These are phyloP conservation scores for Tricholoma bakamatsutake DNA, from an alignment of 768 basidiomycete genomes.

Conservation along the genomic window DNA sequence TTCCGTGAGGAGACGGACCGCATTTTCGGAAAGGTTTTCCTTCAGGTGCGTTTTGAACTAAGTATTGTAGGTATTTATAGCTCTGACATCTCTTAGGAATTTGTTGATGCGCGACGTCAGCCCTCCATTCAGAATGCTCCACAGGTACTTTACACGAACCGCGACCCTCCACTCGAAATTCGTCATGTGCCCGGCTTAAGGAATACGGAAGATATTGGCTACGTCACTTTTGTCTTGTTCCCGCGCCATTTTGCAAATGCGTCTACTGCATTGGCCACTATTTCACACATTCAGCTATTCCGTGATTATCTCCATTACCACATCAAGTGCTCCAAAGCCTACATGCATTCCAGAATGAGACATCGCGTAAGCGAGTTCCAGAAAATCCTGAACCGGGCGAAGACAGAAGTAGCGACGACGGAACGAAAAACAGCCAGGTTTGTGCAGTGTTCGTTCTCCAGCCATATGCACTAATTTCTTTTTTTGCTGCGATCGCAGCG, in stretches of 20 bases:
- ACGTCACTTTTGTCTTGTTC: slow-evolving; percentile 97
- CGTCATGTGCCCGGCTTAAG: slow-evolving; percentile 78
- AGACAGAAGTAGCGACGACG: slow-evolving; percentile 76
- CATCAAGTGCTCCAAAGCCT: slow-evolving; percentile 97
- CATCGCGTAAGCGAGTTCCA: slow-evolving; percentile 92
- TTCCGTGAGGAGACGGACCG: slow-evolving; percentile 98
- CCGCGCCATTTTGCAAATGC: slow-evolving; percentile 88
- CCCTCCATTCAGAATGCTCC: slow-evolving; percentile 95
- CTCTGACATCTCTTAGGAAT: slow-evolving; percentile 57
- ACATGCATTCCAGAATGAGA: slow-evolving; percentile 98
- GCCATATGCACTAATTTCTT: background rate
- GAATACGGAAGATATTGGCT: slow-evolving; percentile 85
- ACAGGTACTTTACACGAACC: slow-evolving; percentile 91
- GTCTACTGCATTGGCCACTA: slow-evolving; percentile 64
- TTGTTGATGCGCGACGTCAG: slow-evolving; percentile 94
- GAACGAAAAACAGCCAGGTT: slow-evolving; percentile 93
- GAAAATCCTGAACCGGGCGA: slow-evolving; percentile 92
- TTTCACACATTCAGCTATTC: slow-evolving; percentile 95
- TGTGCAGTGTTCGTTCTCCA: slow-evolving; percentile 18
- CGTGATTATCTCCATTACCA: slow-evolving; percentile 99
- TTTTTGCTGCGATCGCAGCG: slow-evolving; percentile 28
- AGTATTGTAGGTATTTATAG: background rate
- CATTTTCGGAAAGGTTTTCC: slow-evolving; percentile 95
- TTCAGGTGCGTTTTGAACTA: slow-evolving; percentile 60
- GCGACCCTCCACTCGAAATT: slow-evolving; percentile 96